Percentiles rank a stretch among this genome's conserved stretches.
phyloP scores from a whole-genome alignment of 2,329 filamentous ascomycete species.

The Emmonsia crescens region DNA sequence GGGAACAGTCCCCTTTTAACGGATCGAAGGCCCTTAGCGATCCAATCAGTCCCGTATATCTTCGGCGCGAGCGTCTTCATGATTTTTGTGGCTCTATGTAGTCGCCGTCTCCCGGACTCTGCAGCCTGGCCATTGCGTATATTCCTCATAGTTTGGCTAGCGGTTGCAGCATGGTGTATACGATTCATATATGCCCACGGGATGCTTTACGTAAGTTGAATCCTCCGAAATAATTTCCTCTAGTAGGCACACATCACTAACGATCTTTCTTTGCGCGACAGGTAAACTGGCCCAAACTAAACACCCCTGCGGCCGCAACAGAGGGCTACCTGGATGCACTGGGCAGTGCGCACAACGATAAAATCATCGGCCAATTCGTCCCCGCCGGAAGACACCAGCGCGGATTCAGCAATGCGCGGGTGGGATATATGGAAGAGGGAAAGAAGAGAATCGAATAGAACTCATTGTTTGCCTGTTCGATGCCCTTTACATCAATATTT shows the following conservation, averaged over 20 bases:
- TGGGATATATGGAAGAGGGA: constrained; percentile 83
- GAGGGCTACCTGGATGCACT: constrained; percentile 87
- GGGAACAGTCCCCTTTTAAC: constrained; percentile 66
- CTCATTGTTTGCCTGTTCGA: not conserved
- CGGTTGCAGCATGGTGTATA: constrained; percentile 58
- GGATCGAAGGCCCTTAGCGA: constrained; percentile 72
- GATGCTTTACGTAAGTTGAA: constrained; percentile 75
- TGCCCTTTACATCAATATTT: not conserved
- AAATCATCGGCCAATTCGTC: constrained; percentile 66
- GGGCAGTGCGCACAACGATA: constrained; percentile 68
- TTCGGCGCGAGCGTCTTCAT: constrained; percentile 79
- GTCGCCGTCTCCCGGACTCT: constrained; percentile 58
- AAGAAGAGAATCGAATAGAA: constrained; percentile 85
- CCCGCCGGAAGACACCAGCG: constrained; percentile 56
- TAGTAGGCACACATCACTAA: constrained; percentile 6
- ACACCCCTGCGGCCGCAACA: constrained; percentile 71
- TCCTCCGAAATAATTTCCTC: not conserved
- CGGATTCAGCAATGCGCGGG: constrained; percentile 69
- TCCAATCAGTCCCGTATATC: constrained; percentile 90
- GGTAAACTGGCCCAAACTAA: constrained; percentile 98
- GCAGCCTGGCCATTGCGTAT: constrained; percentile 70
- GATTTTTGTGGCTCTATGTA: constrained; percentile 62
- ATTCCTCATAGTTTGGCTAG: constrained; percentile 68
- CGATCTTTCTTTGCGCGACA: constrained; percentile 27
- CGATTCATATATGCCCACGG: constrained; percentile 75